Evolutionary conservation across 208 protist species (phyloP), one percentile per base, ranked within the genome.

Genomic region (Trypanosoma lewisi): DNA sequence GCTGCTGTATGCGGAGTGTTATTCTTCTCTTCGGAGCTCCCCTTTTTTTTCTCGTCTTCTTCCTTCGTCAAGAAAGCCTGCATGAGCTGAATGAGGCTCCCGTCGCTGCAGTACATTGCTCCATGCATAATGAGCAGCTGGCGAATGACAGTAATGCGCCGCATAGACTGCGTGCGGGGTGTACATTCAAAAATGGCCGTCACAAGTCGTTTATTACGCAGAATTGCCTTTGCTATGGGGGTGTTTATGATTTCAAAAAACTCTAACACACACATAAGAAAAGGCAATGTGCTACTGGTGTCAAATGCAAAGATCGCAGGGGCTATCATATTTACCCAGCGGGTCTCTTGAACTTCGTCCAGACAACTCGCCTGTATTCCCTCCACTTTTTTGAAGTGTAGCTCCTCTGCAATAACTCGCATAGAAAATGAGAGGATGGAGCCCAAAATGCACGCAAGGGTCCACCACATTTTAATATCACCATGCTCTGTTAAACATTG

Each of bases 161-260:
- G 49, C 74, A 44, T 19, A n/a, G 25, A 48, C 39, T 23, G 7
- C 68, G 39, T 12, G 8, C 28, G 16, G 50, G 48, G 8, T 1
- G n/a, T 16, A 0, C 47, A 28, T 31, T 54, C 67, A 39, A 87
- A 71, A 9, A 86, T 19, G 34, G 67, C 42, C 1, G 51, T 37
- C 19, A 91, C 51, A 31, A 91, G 85, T 9, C 69, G 57, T 25
- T 77, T 71, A 72, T 87, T 91, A 59, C 78, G 81, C 23, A 79
- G 65, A 27, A 87, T 70, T 0, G 67, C 58, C 59, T 70, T 75
- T 11, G 73, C 70, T 23, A 48, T 51, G 0, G 47, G 33, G 1
- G 23, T 27, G 34, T 57, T 52, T 4, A 91, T 1, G 16, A 34
- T 55, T 8, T 47, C 28, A 23, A 78, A 64, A 2, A 30, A 17